Evolutionary conservation across 1,139 yeast genomes (phyloP), one percentile per base, ranked within the genome.

Genomic region (Candida glucosophila): DNA sequence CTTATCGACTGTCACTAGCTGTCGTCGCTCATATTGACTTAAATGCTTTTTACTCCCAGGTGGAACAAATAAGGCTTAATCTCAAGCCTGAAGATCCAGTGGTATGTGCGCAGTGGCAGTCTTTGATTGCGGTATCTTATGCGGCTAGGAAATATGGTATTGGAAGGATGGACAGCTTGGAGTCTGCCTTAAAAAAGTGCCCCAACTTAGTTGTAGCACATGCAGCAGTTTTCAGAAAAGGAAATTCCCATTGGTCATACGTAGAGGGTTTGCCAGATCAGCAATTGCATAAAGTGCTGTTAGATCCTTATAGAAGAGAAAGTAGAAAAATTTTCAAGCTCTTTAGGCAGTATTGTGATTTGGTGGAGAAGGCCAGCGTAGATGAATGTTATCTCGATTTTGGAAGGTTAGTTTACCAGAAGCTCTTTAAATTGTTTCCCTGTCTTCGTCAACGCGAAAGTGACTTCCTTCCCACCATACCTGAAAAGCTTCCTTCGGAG

Each of bases 21-120:
- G 80, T 80, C 10, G 70, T 90, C 23, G 88, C 81, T 3, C 92
- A 86, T 40, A 68, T 90, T 19, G 98, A 90, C 52, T 68, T 85
- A 38, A 94, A 90, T 54, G 96, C 97, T 9, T 90, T 88, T 51
- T 90, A 82, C 52, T 94, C 98, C 0, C 98, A 90, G 44, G 92
- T 81, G 19, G 97, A 90, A 43, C 92, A 81, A 41, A 60, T 82
- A 5, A 55, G 96, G 22, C 61, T 85, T 14, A 77, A 77, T 0
- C 54, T 79, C 8, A 53, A 74, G 1, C 59, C 59, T 2, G 72
- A 74, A 2, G 88, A 76, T 33, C 97, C 98, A 0, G 80, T 90
- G 3, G 96, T 88, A 1, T 88, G 97, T 49, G 85, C 85, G 4
- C 98, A 90, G 44, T 90, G 98, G 98, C 67, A 68, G 29, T 67